These are phyloP conservation scores for Calonectria pauciramosa DNA, from an alignment of 2,329 filamentous ascomycete genomes.

Conservation along the genomic window DNA sequence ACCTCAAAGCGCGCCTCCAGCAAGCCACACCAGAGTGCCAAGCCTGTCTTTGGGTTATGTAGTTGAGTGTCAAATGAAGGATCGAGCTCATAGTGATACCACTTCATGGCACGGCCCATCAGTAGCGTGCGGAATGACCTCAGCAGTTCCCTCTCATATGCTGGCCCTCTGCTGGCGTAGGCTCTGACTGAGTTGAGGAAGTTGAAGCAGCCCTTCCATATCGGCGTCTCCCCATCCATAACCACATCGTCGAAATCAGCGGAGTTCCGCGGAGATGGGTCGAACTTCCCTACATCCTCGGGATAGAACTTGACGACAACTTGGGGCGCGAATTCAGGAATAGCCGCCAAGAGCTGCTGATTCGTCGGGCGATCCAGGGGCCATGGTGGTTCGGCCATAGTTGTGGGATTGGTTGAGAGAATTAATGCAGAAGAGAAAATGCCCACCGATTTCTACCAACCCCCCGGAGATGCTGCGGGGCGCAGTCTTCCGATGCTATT, in stretches of 20 bases:
- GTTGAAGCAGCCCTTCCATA: conserved; percentile 7
- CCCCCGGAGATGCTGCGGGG: background rate
- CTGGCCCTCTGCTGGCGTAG: background rate
- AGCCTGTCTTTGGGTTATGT: background rate
- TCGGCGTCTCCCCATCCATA: background rate
- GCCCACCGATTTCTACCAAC: conserved; percentile 5
- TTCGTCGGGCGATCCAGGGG: background rate
- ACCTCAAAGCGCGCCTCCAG: background rate
- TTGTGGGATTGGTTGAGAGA: conserved; percentile 11
- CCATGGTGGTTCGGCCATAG: conserved; percentile 6
- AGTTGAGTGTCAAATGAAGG: background rate
- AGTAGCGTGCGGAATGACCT: background rate
- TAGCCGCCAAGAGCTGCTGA: conserved; percentile 1
- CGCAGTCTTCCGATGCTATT: conserved; percentile 9
- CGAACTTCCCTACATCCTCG: conserved; percentile 5
- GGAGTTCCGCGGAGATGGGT: background rate
- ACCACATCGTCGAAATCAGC: background rate
- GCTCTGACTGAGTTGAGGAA: conserved; percentile 1
- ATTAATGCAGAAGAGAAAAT: conserved; percentile 13
- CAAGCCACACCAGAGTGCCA: background rate
- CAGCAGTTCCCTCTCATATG: background rate
- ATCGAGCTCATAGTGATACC: conserved; percentile 8
- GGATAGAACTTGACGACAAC: conserved; percentile 1
- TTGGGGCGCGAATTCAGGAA: background rate
- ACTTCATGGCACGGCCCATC: background rate